Base-by-base conservation (phyloP, 495 filamentous ascomycete species). In the Podospora appendiculata region DNA sequence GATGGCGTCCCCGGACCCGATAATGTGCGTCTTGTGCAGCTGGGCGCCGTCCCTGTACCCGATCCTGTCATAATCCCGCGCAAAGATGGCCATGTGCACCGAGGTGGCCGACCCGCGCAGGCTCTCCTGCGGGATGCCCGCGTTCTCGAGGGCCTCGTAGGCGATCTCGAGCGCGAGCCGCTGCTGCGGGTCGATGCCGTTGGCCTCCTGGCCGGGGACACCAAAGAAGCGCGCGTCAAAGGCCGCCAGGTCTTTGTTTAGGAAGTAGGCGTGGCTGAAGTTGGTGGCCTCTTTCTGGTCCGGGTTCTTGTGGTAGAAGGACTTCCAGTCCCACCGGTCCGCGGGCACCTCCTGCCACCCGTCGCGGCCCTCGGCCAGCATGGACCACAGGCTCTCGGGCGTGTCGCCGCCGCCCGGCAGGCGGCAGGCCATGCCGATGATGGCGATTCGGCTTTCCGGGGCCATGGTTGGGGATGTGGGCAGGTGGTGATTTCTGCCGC, bases 111-210 rank as follows among this genome's bases (percentile, higher is more conserved):
- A 32, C 10, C 45, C 50, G 1, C 41, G 45, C 32, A 52, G 19
- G n/a, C 36, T 43, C 8, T 54, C 46, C 13, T 41, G 33, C 70
- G 10, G 81, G 76, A 0, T 85, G 79, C 56, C 90, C 45, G 81
- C 48, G 73, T 85, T 87, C 60, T 93, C 88, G 6, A 92, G 72
- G 1, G 88, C 88, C 54, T 90, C 86, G 58, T 90, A 91, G 1
- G 85, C 85, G 43, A 83, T 88, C 40, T 86, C 79, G 7, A 93
- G 72, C 0, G 86, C 83, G 40, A 90, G 66, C 19, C 88, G 79
- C 59, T 90, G 88, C 58, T 88, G 87, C 4, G 88, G 88, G 62
- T 91, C 88, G 36, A 55, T 51, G 12, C 36, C 40, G 9, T 86
- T 83, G 40, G 89, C 84, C 42, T 82, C 79, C 5, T 68, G 62